A percentile compares a stretch with the other conserved stretches of the same genome.
These are phyloP conservation scores for Phytophthora fragariae DNA, from an alignment of 352 stramenopile genomes.

Conservation along the genomic window DNA sequence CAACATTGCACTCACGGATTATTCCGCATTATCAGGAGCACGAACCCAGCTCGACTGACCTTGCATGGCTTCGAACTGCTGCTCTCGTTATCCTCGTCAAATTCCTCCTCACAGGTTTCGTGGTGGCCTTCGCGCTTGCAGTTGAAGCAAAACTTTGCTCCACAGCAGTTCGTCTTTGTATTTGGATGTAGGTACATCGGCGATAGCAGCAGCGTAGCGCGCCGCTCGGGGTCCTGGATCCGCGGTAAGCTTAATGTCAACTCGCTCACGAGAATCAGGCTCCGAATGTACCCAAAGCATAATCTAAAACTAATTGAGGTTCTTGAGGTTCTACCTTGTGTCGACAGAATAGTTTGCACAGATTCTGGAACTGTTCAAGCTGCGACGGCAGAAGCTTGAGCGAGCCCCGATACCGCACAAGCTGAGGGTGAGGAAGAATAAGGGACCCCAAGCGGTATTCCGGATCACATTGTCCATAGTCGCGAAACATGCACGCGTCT, in stretches of 20 bases:
- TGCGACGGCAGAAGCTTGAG: constrained; percentile 24
- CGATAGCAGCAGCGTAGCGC: constrained; percentile 48
- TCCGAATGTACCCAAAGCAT: constrained; percentile 28
- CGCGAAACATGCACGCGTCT: no score
- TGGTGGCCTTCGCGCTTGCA: constrained; percentile 58
- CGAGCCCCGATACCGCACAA: background rate
- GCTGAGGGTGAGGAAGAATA: no score
- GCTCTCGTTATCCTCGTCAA: constrained; percentile 25
- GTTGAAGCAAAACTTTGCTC: constrained; percentile 52
- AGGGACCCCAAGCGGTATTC: no score
- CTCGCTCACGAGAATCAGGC: constrained; percentile 17
- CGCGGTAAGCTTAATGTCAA: constrained; percentile 11
- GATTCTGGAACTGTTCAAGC: constrained; percentile 13
- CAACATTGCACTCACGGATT: no score
- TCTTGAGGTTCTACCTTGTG: constrained; percentile 24
- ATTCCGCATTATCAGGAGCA: no score
- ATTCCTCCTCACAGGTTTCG: constrained; percentile 27
- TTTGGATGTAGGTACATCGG: constrained; percentile 39
- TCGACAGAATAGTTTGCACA: constrained; percentile 34
- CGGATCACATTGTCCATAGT: no score
- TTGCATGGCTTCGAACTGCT: no score
- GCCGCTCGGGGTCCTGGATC: constrained; percentile 51
- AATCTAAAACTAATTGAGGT: constrained; percentile 23
- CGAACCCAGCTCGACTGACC: no score
- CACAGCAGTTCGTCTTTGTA: constrained; percentile 49